These are phyloP conservation scores for Penicillium fimorum DNA, from an alignment of 495 filamentous ascomycete species.

Conservation along the genomic window DNA sequence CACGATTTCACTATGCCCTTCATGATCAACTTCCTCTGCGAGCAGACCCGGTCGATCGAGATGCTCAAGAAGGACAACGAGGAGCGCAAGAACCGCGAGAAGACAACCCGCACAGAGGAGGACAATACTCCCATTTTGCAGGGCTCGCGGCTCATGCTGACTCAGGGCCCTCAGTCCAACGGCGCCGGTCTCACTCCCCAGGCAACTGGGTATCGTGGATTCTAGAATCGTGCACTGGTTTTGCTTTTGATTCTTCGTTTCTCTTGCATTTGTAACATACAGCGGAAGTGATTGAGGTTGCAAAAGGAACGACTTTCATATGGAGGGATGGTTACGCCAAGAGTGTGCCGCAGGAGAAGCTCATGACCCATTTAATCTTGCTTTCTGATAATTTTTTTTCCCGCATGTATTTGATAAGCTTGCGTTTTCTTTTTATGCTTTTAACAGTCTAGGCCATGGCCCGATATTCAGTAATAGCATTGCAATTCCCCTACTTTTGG, in stretches of 20 bases:
- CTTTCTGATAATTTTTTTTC: conserved; percentile 19
- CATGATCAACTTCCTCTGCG: conserved; percentile 96
- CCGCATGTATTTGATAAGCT: conserved; percentile 31
- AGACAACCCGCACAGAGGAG: conserved; percentile 81
- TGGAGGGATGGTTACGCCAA: conserved; percentile 13
- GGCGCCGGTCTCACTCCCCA: conserved; percentile 68
- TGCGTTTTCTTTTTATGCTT: conserved; percentile 6
- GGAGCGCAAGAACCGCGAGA: conserved; percentile 87
- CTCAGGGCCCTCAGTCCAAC: conserved; percentile 87
- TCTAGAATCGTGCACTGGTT: conserved; percentile 37
- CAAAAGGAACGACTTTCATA: conserved; percentile 26
- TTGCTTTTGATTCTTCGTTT: conserved; percentile 15
- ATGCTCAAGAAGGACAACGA: conserved; percentile 93
- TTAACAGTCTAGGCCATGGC: conserved; percentile 13
- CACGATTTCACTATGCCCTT: conserved; percentile 99
- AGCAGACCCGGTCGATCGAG: conserved; percentile 84
- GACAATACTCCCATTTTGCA: conserved; percentile 92
- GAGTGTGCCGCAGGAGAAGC: conserved; percentile 15
- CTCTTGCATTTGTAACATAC: conserved; percentile 43
- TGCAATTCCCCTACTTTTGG: conserved; percentile 7
- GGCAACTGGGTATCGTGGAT: conserved; percentile 68
- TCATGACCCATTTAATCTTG: conserved; percentile 29
- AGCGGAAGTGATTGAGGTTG: conserved; percentile 34
- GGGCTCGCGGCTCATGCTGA: conserved; percentile 92
- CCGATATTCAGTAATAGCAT: conserved; percentile 22